Percentiles rank a stretch among this genome's conserved stretches.
These are phyloP conservation scores for Alternaria sp. DNA, from an alignment of 2,329 filamentous ascomycete genomes.

Conservation along the genomic window DNA sequence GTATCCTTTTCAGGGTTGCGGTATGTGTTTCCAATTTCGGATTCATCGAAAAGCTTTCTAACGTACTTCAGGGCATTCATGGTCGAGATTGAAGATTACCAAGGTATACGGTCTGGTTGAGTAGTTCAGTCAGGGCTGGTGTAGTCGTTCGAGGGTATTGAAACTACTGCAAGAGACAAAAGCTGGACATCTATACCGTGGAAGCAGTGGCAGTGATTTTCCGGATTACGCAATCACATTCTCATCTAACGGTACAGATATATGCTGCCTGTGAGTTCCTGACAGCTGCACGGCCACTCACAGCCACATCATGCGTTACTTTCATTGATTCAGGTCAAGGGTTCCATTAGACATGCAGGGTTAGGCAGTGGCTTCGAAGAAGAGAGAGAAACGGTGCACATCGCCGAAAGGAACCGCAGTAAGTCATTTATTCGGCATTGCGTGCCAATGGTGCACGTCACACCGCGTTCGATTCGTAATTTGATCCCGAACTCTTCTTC, in stretches of 20 bases:
- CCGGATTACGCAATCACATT: neutral
- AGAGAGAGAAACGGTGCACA: neutral
- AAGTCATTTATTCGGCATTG: neutral
- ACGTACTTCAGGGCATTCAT: neutral
- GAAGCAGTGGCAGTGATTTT: neutral
- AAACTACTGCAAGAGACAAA: neutral
- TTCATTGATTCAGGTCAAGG: neutral
- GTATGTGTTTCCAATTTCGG: neutral
- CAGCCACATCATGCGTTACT: neutral
- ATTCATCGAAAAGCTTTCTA: neutral
- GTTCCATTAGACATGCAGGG: neutral
- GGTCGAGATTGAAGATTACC: neutral
- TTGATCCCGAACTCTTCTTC: neutral
- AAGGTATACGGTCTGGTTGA: fast-evolving
- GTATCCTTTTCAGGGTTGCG: neutral
- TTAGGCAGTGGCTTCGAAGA: neutral
- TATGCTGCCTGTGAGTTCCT: neutral
- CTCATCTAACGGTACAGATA: neutral
- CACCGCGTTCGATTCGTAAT: neutral
- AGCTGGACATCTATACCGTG: neutral
- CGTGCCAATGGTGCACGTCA: neutral
- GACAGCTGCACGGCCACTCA: neutral
- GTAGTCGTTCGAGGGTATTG: neutral
- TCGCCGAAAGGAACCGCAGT: neutral
- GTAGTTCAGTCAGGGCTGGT: neutral